Evolutionary conservation across 257 asterid genomes (phyloP), one percentile per base, ranked within the genome.

Genomic region (Orobanche coerulescens): DNA sequence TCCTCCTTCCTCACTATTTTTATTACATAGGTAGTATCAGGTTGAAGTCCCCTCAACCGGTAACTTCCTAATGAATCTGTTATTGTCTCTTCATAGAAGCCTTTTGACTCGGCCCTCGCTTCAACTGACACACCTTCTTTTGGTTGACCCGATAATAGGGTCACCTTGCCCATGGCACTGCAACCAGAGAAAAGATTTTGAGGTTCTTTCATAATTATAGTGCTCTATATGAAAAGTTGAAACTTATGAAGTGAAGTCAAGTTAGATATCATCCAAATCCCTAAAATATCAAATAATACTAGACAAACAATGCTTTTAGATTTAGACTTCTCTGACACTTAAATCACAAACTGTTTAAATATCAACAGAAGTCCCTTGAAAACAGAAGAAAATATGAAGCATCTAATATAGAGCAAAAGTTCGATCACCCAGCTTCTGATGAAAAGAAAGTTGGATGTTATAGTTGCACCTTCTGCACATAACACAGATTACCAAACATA

Each of bases 1-100:
- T 77, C 88, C 34, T 74, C 81, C 84, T 79, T 91, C 78, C 73
- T 80, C 55, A 82, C 82, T 70, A 91, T 75, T 79, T 76, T 91
- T 63, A 91, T 75, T 49, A 67, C 78, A 82, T 91, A 91, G 40
- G 82, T 68, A 26, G 95, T 82, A 54, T 75, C 85, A 46, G 96
- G 96, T 58, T 79, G 83, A 71, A 91, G 98, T 65, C 98, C 98
- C 78, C 98, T 85, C 67, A 91, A 79, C 47, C 98, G 89, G 61
- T 80, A 91, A 65, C 80, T 79, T 67, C 96, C 98, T 8, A 84
- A 80, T 53, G 86, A 74, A 76, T 91, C 96, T 50, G 98, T 83
- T 37, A 82, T 64, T 9, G 98, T 83, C 78, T 88, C 95, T 77
- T 91, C 98, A 72, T 85, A 91, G 78, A 81, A 85, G 68, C 95